Conservation (phyloP, 2,329 filamentous ascomycete genomes). For the Stylonectria norvegica region DNA sequence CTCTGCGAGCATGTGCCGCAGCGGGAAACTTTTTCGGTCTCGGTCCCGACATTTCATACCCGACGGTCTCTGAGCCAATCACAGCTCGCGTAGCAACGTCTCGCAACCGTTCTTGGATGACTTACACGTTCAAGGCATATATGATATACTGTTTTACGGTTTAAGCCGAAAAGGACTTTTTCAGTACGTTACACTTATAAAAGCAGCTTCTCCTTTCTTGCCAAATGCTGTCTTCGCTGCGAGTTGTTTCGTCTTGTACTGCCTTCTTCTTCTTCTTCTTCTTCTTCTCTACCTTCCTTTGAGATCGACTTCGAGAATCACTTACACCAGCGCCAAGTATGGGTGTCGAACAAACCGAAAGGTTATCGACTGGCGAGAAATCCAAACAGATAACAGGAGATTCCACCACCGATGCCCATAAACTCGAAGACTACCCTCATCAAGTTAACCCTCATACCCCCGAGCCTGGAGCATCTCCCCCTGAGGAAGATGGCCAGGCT, state of each 20-base stretch:
- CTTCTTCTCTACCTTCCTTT: not conserved
- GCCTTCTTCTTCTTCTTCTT: too few species aligned
- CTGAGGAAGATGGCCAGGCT: not conserved
- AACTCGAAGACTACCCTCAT: not conserved
- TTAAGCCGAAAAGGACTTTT: too few species aligned
- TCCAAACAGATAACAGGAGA: not conserved
- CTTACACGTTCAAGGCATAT: too few species aligned
- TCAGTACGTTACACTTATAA: too few species aligned
- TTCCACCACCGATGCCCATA: not conserved
- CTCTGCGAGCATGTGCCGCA: too few species aligned
- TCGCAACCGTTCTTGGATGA: too few species aligned
- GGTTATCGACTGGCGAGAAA: not conserved
- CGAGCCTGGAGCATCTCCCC: not conserved
- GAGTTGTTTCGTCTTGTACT: not conserved
- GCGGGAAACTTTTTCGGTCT: not conserved
- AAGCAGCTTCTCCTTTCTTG: too few species aligned
- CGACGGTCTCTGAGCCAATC: slow-evolving; percentile 1
- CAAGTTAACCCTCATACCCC: not conserved
- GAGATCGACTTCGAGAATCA: too few species aligned
- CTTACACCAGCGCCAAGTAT: not conserved
- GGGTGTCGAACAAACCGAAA: not conserved
- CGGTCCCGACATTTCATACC: slow-evolving; percentile 5
- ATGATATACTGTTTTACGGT: too few species aligned
- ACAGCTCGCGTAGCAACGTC: not conserved
- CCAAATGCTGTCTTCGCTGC: not conserved